phyloP scores from a whole-genome alignment of 2,329 filamentous ascomycete genomes.

The Penicillium sp. region DNA sequence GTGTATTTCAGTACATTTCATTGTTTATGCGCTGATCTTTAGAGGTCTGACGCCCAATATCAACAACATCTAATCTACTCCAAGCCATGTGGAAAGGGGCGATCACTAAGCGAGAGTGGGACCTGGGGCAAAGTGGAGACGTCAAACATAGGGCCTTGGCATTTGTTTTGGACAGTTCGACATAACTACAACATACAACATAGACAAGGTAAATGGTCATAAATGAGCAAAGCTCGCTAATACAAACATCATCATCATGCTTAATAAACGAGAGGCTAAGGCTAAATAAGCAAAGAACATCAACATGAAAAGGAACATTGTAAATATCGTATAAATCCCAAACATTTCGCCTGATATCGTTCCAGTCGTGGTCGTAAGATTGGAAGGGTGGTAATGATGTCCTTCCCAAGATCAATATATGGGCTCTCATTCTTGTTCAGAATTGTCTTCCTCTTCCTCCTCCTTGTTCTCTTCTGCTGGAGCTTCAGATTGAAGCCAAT shows the following conservation, averaged over 20 bases:
- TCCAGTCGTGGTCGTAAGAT: conserved; percentile 18
- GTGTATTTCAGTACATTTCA: too few species aligned
- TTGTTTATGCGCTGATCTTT: neutral
- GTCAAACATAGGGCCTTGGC: neutral
- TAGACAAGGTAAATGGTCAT: neutral
- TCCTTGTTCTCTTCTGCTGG: neutral
- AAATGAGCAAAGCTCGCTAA: neutral
- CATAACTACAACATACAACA: neutral
- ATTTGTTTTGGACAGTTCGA: neutral
- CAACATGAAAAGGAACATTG: conserved; percentile 1
- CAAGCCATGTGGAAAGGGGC: neutral
- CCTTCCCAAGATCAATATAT: neutral
- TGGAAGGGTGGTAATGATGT: neutral
- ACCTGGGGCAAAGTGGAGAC: conserved; percentile 7
- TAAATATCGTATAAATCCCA: conserved; percentile 3
- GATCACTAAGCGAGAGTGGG: conserved; percentile 7
- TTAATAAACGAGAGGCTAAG: neutral
- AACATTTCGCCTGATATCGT: conserved; percentile 18
- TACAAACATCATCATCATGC: neutral
- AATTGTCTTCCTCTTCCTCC: neutral
- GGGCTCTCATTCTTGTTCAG: neutral
- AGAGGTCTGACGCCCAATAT: neutral
- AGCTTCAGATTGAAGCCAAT: neutral
- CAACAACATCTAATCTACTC: neutral
- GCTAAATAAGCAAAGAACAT: conserved; percentile 2